phyloP scores from a whole-genome alignment of 2,329 filamentous ascomycete species.

The Chrysoporthe cubensis region DNA sequence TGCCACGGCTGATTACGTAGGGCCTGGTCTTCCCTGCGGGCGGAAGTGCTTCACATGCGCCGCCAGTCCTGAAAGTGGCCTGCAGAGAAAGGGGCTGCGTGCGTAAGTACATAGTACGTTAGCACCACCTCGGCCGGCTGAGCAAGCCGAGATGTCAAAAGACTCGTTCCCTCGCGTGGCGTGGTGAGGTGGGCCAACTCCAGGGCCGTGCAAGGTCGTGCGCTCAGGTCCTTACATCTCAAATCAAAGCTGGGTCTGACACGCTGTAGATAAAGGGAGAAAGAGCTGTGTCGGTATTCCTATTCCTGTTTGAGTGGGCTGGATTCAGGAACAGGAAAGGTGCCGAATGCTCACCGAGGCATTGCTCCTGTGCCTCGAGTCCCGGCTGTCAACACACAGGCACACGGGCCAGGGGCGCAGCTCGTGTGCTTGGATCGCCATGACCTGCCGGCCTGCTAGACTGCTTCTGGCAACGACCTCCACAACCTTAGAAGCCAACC shows the following conservation, averaged over 20 bases:
- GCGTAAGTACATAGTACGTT: neutral
- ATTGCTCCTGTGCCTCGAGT: conserved; percentile 4
- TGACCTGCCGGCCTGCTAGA: conserved; percentile 17
- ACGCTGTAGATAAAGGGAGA: neutral
- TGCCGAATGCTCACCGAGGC: conserved; percentile 14
- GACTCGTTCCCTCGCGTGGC: neutral
- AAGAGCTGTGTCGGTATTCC: conserved; percentile 11
- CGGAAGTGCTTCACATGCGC: conserved; percentile 7
- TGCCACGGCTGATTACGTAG: conserved; percentile 16
- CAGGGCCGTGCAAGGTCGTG: conserved; percentile 3
- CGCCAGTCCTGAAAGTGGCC: neutral
- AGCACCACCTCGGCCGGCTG: neutral
- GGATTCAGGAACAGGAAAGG: conserved; percentile 28
- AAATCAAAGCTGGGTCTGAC: neutral
- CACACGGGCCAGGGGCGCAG: neutral
- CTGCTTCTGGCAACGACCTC: conserved; percentile 19
- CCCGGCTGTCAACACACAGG: too few relatives aligned
- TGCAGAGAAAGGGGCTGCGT: neutral
- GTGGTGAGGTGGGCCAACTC: neutral
- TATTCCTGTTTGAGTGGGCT: conserved; percentile 13
- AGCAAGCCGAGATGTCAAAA: neutral
- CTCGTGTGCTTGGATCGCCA: conserved; percentile 5
- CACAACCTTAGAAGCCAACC: neutral
- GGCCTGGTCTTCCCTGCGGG: conserved; percentile 16
- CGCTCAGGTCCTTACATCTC: neutral